A percentile compares a stretch with the other conserved stretches of the same genome.
These are phyloP conservation scores for Bipolaris oryzae DNA, from an alignment of 2,329 filamentous ascomycete species.

Conservation along the genomic window DNA sequence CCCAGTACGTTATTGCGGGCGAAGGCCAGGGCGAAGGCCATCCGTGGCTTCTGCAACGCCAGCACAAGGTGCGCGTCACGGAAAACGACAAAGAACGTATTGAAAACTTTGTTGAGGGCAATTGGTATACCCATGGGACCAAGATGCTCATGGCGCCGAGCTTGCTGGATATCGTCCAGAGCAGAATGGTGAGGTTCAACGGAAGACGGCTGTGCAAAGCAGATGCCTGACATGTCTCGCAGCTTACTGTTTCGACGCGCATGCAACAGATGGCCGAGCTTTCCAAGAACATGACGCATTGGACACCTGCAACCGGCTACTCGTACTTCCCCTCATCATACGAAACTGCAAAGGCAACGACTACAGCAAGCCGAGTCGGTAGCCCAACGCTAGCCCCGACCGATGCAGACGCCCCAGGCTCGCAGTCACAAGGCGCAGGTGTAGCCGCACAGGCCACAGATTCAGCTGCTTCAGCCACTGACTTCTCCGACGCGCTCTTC, in stretches of 20 bases:
- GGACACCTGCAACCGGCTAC: conserved; percentile 64
- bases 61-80: conserved; percentile 42
- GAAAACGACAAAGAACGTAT: conserved; percentile 50
- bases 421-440: conserved; percentile 30
- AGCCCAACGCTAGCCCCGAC: conserved; percentile 39
- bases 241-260: conserved; percentile 63
- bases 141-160: conserved; percentile 67
- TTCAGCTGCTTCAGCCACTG: conserved; percentile 23
- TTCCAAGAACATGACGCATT: conserved; percentile 60
- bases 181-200: conserved; percentile 55
- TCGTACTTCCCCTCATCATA: conserved; percentile 61
- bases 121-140: conserved; percentile 66
- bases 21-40: conserved; percentile 60
- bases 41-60: conserved; percentile 67
- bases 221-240: conserved; percentile 9
- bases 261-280: conserved; percentile 62
- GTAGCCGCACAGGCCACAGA: conserved; percentile 18
- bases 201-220: background rate
- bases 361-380: conserved; percentile 34
- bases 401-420: conserved; percentile 32
- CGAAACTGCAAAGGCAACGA: conserved; percentile 44
- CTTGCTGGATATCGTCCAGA: conserved; percentile 63
- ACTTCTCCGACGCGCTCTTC: conserved; percentile 45
- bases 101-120: conserved; percentile 60
- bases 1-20: conserved; percentile 65